Conservation (phyloP, 1,284 basidiomycete species). For the Marasmius sp. region DNA sequence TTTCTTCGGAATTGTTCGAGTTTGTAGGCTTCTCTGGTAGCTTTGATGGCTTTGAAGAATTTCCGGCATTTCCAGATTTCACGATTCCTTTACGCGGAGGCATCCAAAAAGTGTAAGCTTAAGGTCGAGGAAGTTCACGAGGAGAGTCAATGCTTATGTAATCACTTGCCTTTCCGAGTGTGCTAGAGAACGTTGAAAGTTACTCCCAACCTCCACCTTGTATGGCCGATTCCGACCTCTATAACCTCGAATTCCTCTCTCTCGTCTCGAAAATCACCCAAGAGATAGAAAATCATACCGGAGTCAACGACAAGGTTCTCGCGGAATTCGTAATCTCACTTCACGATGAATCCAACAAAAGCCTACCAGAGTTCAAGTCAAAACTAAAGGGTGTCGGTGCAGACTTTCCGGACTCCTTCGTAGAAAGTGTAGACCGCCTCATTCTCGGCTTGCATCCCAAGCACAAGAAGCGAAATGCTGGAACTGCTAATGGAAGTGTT, state of each 20-base stretch:
- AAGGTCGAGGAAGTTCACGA: slow-evolving; percentile 21
- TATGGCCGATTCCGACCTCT: slow-evolving; percentile 78
- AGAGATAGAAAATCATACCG: slow-evolving; percentile 87
- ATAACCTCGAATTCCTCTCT: slow-evolving; percentile 89
- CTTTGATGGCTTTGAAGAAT: slow-evolving; percentile 64
- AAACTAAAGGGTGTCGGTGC: slow-evolving; percentile 84
- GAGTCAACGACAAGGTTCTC: slow-evolving; percentile 85
- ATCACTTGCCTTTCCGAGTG: not conserved
- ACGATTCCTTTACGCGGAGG: slow-evolving; percentile 76
- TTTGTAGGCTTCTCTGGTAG: slow-evolving; percentile 13
- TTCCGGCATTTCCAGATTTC: slow-evolving; percentile 84
- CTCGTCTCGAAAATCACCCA: slow-evolving; percentile 87
- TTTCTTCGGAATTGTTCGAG: slow-evolving; percentile 29
- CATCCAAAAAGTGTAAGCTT: slow-evolving; percentile 41
- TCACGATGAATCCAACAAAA: slow-evolving; percentile 80
- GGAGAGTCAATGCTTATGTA: not conserved
- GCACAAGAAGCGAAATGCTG: slow-evolving; percentile 74
- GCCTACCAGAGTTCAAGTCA: slow-evolving; percentile 76
- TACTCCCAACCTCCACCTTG: slow-evolving; percentile 1
- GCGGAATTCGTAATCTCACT: slow-evolving; percentile 95
- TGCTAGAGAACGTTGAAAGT: not conserved
- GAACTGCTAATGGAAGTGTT: slow-evolving; percentile 39
- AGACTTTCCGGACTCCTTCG: slow-evolving; percentile 86
- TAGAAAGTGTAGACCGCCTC: slow-evolving; percentile 92
- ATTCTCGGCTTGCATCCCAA: slow-evolving; percentile 96